phyloP scores from a whole-genome alignment of 2,329 filamentous ascomycete species.

The Colletotrichum melonis region DNA sequence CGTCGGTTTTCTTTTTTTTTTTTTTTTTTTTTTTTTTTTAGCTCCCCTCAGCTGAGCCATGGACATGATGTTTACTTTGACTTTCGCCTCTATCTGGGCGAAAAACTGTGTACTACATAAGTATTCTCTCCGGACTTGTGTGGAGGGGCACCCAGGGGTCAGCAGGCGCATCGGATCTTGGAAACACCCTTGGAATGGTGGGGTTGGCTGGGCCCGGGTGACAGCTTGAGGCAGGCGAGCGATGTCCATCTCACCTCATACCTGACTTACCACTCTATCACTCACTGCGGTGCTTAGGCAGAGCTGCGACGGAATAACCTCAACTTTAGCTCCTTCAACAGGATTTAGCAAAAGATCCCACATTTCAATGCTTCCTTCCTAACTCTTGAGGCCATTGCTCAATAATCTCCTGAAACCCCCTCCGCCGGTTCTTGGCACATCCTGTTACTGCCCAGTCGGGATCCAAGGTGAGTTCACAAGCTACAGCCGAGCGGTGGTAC shows the following conservation, averaged over 20 bases:
- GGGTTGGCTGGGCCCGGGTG: constrained; percentile 18
- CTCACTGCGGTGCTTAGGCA: not conserved
- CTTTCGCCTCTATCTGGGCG: accelerated
- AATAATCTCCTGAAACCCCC: not conserved
- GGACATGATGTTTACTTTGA: not conserved
- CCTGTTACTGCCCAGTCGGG: not conserved
- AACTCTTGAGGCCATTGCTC: not conserved
- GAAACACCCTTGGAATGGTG: constrained; percentile 33
- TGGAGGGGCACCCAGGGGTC: constrained; percentile 26
- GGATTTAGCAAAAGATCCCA: not conserved
- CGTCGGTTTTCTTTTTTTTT: not conserved
- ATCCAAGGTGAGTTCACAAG: not conserved
- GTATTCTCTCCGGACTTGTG: constrained; percentile 7
- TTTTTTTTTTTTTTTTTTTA: not conserved
- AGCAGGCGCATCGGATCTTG: constrained; percentile 34
- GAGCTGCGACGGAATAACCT: not conserved
- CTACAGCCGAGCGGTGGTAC: not conserved
- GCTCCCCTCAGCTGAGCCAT: not conserved
- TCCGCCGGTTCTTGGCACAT: not conserved
- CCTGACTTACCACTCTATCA: not conserved
- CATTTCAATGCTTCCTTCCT: not conserved
- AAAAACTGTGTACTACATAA: not conserved
- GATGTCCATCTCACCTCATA: not conserved
- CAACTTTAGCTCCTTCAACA: not conserved
- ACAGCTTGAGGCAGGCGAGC: not conserved